Conservation (phyloP, 1,139 yeast genomes). For the Scheffersomyces illinoinensis region DNA sequence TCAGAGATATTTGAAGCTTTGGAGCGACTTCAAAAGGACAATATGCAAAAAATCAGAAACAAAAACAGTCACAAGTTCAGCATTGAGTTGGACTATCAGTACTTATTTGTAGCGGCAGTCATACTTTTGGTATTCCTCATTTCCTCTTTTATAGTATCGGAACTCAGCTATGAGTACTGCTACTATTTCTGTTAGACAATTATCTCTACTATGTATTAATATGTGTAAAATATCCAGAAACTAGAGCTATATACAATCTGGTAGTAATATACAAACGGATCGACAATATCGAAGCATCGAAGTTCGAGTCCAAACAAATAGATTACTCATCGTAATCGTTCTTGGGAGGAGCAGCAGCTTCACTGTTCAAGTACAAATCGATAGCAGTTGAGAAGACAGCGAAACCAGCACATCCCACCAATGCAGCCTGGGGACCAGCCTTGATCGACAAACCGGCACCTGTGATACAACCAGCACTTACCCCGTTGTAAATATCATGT, state of each 20-base stretch:
- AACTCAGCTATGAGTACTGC: constrained; percentile 37
- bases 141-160: constrained; percentile 28
- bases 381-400: constrained; percentile 96
- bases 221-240: constrained; percentile 2
- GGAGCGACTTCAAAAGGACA: background rate
- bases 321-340: constrained; percentile 82
- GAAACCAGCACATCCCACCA: constrained; percentile 94
- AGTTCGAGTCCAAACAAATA: background rate
- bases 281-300: background rate
- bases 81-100: background rate
- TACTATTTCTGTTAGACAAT: constrained; percentile 32
- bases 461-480: constrained; percentile 91
- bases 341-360: constrained; percentile 79
- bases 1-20: background rate
- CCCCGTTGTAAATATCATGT: constrained; percentile 90
- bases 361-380: constrained; percentile 86
- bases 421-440: constrained; percentile 92
- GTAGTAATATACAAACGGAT: background rate
- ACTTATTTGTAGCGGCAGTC: background rate
- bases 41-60: background rate
- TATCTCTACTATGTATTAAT: constrained; percentile 1
- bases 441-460: constrained; percentile 90
- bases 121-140: constrained; percentile 12
- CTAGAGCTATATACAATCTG: background rate
- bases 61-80: background rate